phyloP scores from a whole-genome alignment of 805 yeast genomes.

The Blastobotrys americana region DNA sequence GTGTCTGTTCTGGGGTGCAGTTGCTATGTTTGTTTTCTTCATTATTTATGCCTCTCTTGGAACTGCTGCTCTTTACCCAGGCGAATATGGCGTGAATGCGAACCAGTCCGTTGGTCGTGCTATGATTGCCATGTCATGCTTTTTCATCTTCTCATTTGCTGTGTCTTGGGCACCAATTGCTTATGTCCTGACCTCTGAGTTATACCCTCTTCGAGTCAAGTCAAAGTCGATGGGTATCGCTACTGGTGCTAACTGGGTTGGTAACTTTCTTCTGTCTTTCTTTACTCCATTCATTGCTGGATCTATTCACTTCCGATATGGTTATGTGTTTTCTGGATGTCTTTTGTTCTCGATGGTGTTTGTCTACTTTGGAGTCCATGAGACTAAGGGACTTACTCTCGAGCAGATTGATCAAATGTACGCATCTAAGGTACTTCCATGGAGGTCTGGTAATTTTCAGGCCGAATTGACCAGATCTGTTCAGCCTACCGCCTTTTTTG shows the following conservation, averaged over 20 bases:
- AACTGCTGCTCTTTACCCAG: constrained; percentile 35
- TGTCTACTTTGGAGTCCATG: constrained; percentile 65
- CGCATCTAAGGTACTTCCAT: constrained; percentile 1
- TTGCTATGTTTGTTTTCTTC: constrained; percentile 45
- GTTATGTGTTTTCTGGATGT: constrained; percentile 59
- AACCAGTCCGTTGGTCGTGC: constrained; percentile 1
- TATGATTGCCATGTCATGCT: constrained; percentile 32
- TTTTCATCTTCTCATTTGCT: constrained; percentile 46
- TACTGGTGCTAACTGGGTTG: constrained; percentile 37
- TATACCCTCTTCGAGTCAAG: constrained; percentile 51
- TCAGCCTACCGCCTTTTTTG: background rate
- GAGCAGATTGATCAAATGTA: constrained; percentile 49
- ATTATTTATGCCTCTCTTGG: constrained; percentile 45
- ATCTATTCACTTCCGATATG: constrained; percentile 57
- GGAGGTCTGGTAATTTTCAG: background rate
- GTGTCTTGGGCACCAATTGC: constrained; percentile 58
- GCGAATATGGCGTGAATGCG: constrained; percentile 24
- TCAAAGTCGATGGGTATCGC: constrained; percentile 57
- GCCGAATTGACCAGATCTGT: background rate
- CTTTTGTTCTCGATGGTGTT: constrained; percentile 53
- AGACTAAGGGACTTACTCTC: constrained; percentile 73
- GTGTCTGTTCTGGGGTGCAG: constrained; percentile 41
- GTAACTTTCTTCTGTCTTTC: constrained; percentile 54
- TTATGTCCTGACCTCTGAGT: constrained; percentile 64
- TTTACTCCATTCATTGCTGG: constrained; percentile 61